Evolutionary conservation across 164 flowering plant species (phyloP).

Genomic region (Nymphaea colorata): DNA sequence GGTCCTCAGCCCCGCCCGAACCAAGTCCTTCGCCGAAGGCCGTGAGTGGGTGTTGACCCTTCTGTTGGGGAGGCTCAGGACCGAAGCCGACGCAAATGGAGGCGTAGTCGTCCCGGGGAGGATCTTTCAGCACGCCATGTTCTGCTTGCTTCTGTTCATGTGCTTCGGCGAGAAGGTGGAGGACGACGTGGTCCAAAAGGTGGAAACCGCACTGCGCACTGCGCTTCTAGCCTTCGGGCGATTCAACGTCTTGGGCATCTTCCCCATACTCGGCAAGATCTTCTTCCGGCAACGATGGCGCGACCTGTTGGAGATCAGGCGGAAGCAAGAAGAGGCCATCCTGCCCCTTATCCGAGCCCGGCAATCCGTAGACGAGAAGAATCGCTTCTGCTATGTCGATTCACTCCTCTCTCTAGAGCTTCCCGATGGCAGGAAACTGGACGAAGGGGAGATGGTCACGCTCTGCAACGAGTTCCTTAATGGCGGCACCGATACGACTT

Average conservation of each 20-base stretch:
- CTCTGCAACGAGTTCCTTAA: slow-evolving; percentile 22
- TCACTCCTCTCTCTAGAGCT: slow-evolving; percentile 13
- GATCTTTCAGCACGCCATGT: slow-evolving; percentile 15
- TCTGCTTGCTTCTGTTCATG: slow-evolving; percentile 15
- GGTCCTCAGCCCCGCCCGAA: slow-evolving; percentile 20
- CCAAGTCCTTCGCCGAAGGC: slow-evolving; percentile 14
- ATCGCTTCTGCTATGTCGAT: slow-evolving; percentile 8
- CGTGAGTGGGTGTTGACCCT: slow-evolving; percentile 21
- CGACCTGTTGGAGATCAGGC: slow-evolving; percentile 8
- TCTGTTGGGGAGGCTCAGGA: slow-evolving; percentile 4
- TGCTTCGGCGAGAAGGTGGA: slow-evolving; percentile 28
- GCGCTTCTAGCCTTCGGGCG: slow-evolving; percentile 2
- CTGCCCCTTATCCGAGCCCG: slow-evolving; percentile 19
- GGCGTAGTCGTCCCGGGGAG: slow-evolving; percentile 4
- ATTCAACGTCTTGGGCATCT: slow-evolving; percentile 9
- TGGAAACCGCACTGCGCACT: slow-evolving; percentile 7
- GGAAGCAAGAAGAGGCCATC: slow-evolving; percentile 11
- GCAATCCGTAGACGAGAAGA: background rate
- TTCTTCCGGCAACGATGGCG: slow-evolving; percentile 16
- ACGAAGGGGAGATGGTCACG: slow-evolving; percentile 10
- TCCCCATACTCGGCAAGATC: slow-evolving; percentile 21
- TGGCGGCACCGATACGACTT: slow-evolving; percentile 21
- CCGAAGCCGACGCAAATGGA: background rate
- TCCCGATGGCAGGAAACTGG: slow-evolving; percentile 19
- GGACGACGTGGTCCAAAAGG: slow-evolving; percentile 12